A percentile compares a stretch with the other conserved stretches of the same genome.
Conservation (phyloP, 176 grass and related monocot genomes). For the Poa pratensis region DNA sequence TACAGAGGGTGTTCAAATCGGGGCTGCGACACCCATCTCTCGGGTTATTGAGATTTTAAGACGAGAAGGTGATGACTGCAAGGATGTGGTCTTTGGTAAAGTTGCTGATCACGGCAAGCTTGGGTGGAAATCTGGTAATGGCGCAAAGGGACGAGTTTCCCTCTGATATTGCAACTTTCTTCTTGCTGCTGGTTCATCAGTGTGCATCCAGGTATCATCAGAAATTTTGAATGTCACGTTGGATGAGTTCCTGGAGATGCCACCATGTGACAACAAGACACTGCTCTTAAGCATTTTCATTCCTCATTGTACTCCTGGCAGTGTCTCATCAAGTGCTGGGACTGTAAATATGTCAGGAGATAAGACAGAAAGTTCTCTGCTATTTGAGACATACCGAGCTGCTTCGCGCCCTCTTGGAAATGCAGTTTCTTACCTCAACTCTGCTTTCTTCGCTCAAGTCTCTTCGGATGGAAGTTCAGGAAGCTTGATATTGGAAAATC, state of each 20-base stretch:
- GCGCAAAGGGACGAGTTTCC: conserved; percentile 76
- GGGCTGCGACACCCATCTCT: conserved; percentile 70
- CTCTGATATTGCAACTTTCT: conserved; percentile 83
- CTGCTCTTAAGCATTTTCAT: conserved; percentile 73
- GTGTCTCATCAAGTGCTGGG: conserved; percentile 9
- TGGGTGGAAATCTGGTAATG: conserved; percentile 92
- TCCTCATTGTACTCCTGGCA: conserved; percentile 51
- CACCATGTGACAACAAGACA: conserved; percentile 68
- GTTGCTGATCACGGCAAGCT: conserved; percentile 83
- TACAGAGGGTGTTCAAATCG: conserved; percentile 57
- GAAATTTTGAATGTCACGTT: conserved; percentile 50
- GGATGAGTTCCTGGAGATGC: conserved; percentile 76
- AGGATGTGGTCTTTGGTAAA: conserved; percentile 63
- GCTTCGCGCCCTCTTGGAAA: conserved; percentile 71
- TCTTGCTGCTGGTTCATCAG: conserved; percentile 68
- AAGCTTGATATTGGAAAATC: conserved; percentile 44
- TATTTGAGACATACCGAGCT: conserved; percentile 88
- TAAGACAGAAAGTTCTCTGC: conserved; percentile 37
- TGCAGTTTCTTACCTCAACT: conserved; percentile 82
- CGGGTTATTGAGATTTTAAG: conserved; percentile 65
- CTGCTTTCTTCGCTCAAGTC: conserved; percentile 76
- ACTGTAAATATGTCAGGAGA: conserved; percentile 11
- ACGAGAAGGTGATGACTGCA: conserved; percentile 38
- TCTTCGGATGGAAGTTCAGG: conserved; percentile 55
- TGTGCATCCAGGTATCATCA: conserved; percentile 65